These are phyloP conservation scores for Aspergillus nidulans DNA, from an alignment of 495 filamentous ascomycete genomes.

Conservation along the genomic window DNA sequence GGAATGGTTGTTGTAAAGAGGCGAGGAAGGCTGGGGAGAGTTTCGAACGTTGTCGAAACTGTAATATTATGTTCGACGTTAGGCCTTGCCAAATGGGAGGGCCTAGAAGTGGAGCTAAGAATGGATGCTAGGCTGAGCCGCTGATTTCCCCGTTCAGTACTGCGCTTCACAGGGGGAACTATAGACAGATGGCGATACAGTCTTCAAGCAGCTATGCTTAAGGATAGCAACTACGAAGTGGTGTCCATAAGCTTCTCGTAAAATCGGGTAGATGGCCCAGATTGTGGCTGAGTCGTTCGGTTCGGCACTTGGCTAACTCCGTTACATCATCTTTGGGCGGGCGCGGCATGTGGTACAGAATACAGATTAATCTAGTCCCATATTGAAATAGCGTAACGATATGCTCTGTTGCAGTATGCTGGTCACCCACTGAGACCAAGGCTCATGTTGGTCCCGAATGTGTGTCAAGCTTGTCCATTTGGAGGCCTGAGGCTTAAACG, in stretches of 20 bases:
- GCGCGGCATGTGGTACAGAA: background rate
- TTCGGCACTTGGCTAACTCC: background rate
- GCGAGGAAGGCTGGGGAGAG: background rate
- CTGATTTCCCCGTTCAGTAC: background rate
- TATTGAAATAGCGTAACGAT: too few species aligned
- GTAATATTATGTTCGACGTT: constrained; percentile 19
- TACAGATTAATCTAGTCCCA: background rate
- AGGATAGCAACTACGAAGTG: background rate
- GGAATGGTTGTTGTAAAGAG: background rate
- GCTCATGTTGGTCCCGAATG: background rate
- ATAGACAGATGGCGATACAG: background rate
- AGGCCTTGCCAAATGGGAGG: constrained; percentile 26
- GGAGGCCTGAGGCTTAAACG: constrained; percentile 13
- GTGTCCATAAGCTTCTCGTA: background rate
- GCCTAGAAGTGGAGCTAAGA: constrained; percentile 32
- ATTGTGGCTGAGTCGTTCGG: constrained; percentile 7
- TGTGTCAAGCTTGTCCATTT: background rate
- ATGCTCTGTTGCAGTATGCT: too few species aligned
- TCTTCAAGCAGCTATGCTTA: background rate
- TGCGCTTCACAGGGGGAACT: constrained; percentile 7
- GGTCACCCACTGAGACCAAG: background rate
- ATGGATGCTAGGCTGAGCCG: constrained; percentile 8
- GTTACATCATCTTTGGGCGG: constrained; percentile 2
- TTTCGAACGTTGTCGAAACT: constrained; percentile 18
- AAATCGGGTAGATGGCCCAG: background rate